These are phyloP conservation scores for Phytomonas francai DNA, from an alignment of 208 protist genomes.

Conservation along the genomic window DNA sequence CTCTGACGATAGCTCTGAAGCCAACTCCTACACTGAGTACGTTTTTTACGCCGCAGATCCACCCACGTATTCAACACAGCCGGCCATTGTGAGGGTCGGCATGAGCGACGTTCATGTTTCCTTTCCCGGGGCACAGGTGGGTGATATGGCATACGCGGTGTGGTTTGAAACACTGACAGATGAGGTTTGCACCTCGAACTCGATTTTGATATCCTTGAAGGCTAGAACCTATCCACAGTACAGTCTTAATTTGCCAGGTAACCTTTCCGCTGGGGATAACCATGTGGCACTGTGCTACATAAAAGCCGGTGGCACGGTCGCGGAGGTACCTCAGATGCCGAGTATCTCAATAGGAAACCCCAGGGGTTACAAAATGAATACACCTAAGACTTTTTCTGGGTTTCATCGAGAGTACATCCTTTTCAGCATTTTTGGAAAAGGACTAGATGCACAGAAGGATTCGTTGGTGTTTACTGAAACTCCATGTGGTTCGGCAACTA, in stretches of 20 bases:
- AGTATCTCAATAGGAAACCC: constrained; percentile 49
- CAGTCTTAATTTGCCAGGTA: constrained; percentile 41
- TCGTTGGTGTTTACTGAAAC: constrained; percentile 60
- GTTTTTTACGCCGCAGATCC: constrained; percentile 30
- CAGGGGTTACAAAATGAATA: constrained; percentile 50
- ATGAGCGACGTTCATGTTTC: constrained; percentile 47
- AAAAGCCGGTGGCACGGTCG: constrained; percentile 50
- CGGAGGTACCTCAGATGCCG: constrained; percentile 79
- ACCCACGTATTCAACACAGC: constrained; percentile 41
- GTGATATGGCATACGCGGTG: constrained; percentile 75
- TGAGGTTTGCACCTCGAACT: constrained; percentile 55
- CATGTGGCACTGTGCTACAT: constrained; percentile 77
- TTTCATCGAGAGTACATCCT: constrained; percentile 69
- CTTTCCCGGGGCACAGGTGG: constrained; percentile 37
- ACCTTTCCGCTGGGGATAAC: constrained; percentile 15
- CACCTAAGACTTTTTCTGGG: constrained; percentile 3
- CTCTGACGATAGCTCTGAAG: not conserved
- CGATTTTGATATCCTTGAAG: constrained; percentile 5
- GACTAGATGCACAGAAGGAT: constrained; percentile 31
- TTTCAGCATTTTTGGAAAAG: constrained; percentile 50
- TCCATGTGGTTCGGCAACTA: constrained; percentile 28
- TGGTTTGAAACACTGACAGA: constrained; percentile 45
- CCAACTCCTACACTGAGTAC: constrained; percentile 11
- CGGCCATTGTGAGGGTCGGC: constrained; percentile 33
- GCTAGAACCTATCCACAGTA: constrained; percentile 45